Conservation (phyloP, 345 rosid species). For the Syzygium aqueum region DNA sequence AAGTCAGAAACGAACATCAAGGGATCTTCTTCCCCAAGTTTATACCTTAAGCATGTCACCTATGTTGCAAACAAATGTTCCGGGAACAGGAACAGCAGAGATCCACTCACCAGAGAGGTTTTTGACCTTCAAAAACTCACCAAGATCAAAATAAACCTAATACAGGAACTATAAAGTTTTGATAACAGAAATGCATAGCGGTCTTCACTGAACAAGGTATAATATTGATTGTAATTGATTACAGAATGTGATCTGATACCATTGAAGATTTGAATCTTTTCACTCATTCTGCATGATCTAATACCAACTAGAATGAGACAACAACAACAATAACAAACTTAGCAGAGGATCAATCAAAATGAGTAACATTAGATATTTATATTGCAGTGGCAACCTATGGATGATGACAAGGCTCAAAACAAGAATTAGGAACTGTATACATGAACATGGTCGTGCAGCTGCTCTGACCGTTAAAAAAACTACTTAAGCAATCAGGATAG, state of each 20-base stretch:
- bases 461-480: background rate
- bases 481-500: background rate
- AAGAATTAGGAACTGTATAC: background rate
- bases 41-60: slow-evolving; percentile 91
- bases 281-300: background rate
- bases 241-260: background rate
- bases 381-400: background rate
- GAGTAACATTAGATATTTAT: background rate
- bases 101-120: slow-evolving; percentile 80
- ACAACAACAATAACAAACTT: background rate
- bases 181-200: background rate
- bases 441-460: background rate
- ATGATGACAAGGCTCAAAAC: background rate
- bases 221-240: background rate
- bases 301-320: background rate
- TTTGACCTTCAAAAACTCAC: slow-evolving; percentile 45
- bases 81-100: slow-evolving; percentile 73
- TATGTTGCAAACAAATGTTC: slow-evolving; percentile 83
- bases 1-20: background rate
- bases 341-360: background rate
- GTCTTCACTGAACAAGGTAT: background rate
- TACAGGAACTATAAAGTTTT: background rate
- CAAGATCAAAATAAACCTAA: background rate
- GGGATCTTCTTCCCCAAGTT: background rate
- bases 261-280: background rate